Conservation (phyloP, 108 stramenopile genomes). For the Bacterosira constricta region DNA sequence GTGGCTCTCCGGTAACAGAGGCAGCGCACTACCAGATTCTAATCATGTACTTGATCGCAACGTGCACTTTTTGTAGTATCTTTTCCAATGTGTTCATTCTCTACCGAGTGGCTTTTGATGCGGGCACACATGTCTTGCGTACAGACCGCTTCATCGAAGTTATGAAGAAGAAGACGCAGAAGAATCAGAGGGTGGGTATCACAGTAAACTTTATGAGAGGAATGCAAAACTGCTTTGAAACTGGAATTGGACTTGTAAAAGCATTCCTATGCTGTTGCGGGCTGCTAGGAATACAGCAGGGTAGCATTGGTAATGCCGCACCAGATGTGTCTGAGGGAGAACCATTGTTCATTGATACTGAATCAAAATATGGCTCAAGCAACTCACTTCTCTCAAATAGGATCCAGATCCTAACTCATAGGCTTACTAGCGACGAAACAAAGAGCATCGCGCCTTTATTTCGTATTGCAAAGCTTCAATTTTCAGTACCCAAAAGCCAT, state of each 20-base stretch:
- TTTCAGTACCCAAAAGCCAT: conserved; percentile 38
- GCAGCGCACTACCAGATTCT: conserved; percentile 91
- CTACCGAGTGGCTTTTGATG: conserved; percentile 65
- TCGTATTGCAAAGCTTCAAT: conserved; percentile 30
- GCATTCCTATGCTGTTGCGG: conserved; percentile 8
- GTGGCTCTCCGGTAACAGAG: conserved; percentile 74
- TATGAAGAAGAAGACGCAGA: conserved; percentile 19
- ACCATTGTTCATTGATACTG: no score
- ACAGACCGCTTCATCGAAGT: conserved; percentile 45
- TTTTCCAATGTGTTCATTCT: conserved; percentile 50
- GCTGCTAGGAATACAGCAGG: background rate
- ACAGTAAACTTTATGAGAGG: background rate
- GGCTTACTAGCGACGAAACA: background rate
- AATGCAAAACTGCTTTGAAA: background rate
- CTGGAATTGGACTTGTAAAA: background rate
- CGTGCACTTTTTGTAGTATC: conserved; percentile 39
- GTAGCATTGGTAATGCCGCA: background rate
- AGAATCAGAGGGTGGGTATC: background rate
- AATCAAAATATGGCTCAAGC: conserved; percentile 21
- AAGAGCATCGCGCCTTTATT: conserved; percentile 5
- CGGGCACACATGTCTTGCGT: conserved; percentile 41
- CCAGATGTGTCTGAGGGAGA: conserved; percentile 15
- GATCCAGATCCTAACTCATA: conserved; percentile 16
- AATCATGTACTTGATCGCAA: conserved; percentile 83
- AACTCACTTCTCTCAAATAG: conserved; percentile 7